Evolutionary conservation across 2,329 filamentous ascomycete genomes (phyloP).

Genomic region (Arthroderma sp.): DNA sequence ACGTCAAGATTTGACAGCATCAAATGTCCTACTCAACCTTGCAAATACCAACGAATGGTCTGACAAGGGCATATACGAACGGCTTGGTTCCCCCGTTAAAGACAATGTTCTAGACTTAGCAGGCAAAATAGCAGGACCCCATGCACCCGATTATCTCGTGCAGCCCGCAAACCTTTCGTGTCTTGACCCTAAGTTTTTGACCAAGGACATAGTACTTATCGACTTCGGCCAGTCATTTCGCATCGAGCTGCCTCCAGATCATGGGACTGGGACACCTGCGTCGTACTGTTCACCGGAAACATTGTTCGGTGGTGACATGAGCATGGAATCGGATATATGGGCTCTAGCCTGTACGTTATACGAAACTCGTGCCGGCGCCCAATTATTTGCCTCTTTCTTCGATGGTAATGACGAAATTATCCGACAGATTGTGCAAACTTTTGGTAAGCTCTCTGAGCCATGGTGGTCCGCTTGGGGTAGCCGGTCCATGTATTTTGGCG

Average conservation of each 20-base stretch:
- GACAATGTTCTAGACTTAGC: background rate
- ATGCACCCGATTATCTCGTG: conserved; percentile 2
- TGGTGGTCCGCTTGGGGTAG: conserved; percentile 21
- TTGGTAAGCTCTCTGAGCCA: conserved; percentile 20
- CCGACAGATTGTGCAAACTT: conserved; percentile 16
- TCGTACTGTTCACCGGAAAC: conserved; percentile 20
- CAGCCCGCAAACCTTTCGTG: background rate
- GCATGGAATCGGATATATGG: conserved; percentile 19
- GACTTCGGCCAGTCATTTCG: conserved; percentile 16
- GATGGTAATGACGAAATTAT: conserved; percentile 20
- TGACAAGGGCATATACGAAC: background rate
- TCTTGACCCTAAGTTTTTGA: background rate
- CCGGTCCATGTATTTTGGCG: conserved; percentile 11
- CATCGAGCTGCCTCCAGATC: conserved; percentile 6
- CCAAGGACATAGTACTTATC: conserved; percentile 7
- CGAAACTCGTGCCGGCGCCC: conserved; percentile 19
- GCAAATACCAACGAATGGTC: background rate
- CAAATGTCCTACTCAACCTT: conserved; percentile 4
- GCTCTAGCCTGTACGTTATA: conserved; percentile 23
- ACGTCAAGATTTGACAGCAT: conserved; percentile 1
- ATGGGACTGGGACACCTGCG: conserved; percentile 16
- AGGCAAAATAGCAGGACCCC: background rate
- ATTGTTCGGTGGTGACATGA: conserved; percentile 13
- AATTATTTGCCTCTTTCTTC: conserved; percentile 18
- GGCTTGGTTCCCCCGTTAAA: background rate